Base-by-base conservation (phyloP, 257 asterid species). In the Rhazya stricta region DNA sequence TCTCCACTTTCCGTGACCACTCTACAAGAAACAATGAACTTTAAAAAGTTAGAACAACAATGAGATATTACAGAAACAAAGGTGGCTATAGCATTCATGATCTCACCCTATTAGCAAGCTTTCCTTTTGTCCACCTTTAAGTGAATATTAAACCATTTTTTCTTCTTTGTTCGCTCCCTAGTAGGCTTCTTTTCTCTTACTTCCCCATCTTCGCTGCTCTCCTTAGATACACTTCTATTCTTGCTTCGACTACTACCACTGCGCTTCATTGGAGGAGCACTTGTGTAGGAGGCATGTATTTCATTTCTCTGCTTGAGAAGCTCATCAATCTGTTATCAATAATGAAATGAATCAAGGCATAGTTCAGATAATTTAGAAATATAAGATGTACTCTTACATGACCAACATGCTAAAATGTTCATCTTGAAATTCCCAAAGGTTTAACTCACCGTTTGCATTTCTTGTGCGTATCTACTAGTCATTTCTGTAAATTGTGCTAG, bases 401-500 rank as follows among this genome's bases (percentile, higher is more conserved):
- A 16, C 15, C 13, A 34, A 6, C 46, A 27, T 27, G 41, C 67
- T 29, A 1, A 57, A 61, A 42, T 34, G 56, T 48, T 27, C 25
- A 67, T 34, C 16, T 58, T 41, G 46, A 41, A 37, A 56, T 45
- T 73, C 41, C 37, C 1, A 32, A 15, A 71, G 29, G 51, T 45
- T 69, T 72, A 71, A 86, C 98, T 91, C 81, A 92, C 98, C n/a
- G 90, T 75, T 85, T 88, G 96, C 98, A 95, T 92, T 88, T 92
- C 99, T 78, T 86, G 94, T 0, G 99, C 88, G 25, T 92, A 95
- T 92, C 94, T 87, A 80, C 89, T 88, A 4, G 98, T 95, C 99
- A 95, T 92, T 85, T 91, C 98, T 4, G 98, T 91, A 78, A 95
- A 95, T 81, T 92, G 99, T 1, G 98, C 89, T 10, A 91, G 92